Base-by-base conservation (phyloP, 208 protist species). In the Trypanosoma rangeli region DNA sequence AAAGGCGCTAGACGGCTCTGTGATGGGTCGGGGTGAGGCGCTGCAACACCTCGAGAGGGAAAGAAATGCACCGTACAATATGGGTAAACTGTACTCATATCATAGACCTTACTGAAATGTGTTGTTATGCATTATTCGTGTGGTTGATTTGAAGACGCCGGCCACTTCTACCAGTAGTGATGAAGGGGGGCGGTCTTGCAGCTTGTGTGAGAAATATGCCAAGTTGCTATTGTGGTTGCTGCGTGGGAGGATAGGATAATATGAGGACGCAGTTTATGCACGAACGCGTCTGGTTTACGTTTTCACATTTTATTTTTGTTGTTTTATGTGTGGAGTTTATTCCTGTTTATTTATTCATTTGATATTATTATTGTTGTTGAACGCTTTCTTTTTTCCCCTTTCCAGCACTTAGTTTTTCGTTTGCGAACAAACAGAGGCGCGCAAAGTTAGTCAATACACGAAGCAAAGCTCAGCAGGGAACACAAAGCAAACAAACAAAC, bases 31-130 rank as follows among this genome's bases (percentile, higher is more conserved):
- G 22, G 35, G 26, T 74, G 59, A 79, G 53, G 29, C 67, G 37
- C 13, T 67, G 31, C 22, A 9, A 39, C 50, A 81, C 53, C 68
- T 93, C 5, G 64, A 83, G 15, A 75, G 71, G 8, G 77, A 67
- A 46, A 68, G 62, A 13, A 20, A 56, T 12, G 31, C 69, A 22
- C 70, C 90, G 49, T 76, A 92, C 64, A 95, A 95, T 76, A 90
- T 91, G 84, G 90, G 90, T 0, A 78, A 90, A 66, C 66, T 95
- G 9, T 95, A 95, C 75, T 95, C 90, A 1, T 95, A 86, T 69
- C 90, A 94, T 22, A 81, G 90, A 22, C 86, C 87, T n/a, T 93
- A 92, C 57, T 95, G 80, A 74, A 3, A 18, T 46, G 8, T 46
- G 8, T 46, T 18, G 15, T 16, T 9, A 16, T 46, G 8, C 42